Conservation (phyloP, 441 rosid genomes). For the Croton setiger region DNA sequence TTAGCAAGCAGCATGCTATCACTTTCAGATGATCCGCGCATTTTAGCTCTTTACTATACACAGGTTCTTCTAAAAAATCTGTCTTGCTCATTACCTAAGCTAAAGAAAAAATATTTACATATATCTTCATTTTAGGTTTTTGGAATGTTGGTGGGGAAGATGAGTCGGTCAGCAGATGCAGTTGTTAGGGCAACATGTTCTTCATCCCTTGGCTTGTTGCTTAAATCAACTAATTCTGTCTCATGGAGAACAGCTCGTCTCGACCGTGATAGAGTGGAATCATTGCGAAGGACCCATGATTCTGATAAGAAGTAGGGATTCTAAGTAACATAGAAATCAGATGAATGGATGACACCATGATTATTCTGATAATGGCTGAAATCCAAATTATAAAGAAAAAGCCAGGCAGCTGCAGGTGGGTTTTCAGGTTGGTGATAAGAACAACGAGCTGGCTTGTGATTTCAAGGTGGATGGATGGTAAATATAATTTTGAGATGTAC, state of each 20-base stretch:
- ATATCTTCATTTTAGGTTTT: slow-evolving; percentile 52
- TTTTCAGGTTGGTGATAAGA: background rate
- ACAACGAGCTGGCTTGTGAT: background rate
- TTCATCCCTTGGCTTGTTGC: slow-evolving; percentile 70
- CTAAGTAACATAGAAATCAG: background rate
- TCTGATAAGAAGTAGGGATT: slow-evolving; percentile 28
- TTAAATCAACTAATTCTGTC: slow-evolving; percentile 61
- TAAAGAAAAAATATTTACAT: slow-evolving; percentile 7
- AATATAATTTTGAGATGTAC: background rate
- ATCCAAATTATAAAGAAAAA: background rate
- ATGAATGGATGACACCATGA: background rate
- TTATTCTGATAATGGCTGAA: background rate
- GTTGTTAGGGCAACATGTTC: slow-evolving; percentile 86
- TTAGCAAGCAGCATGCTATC: slow-evolving; percentile 80
- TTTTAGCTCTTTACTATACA: slow-evolving; percentile 58
- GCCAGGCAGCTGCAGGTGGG: background rate
- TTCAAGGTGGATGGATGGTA: background rate
- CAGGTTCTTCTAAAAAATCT: slow-evolving; percentile 47
- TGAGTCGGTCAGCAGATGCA: slow-evolving; percentile 75
- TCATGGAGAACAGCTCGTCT: slow-evolving; percentile 67
- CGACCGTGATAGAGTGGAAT: slow-evolving; percentile 57
- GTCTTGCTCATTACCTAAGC: background rate
- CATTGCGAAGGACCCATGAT: slow-evolving; percentile 38
- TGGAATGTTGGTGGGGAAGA: slow-evolving; percentile 77
- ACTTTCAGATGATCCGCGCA: slow-evolving; percentile 76